A percentile compares a stretch with the other conserved stretches of the same genome.
phyloP scores from a whole-genome alignment of 1,139 yeast species.

The Keqinozyma sinolaborantium region DNA sequence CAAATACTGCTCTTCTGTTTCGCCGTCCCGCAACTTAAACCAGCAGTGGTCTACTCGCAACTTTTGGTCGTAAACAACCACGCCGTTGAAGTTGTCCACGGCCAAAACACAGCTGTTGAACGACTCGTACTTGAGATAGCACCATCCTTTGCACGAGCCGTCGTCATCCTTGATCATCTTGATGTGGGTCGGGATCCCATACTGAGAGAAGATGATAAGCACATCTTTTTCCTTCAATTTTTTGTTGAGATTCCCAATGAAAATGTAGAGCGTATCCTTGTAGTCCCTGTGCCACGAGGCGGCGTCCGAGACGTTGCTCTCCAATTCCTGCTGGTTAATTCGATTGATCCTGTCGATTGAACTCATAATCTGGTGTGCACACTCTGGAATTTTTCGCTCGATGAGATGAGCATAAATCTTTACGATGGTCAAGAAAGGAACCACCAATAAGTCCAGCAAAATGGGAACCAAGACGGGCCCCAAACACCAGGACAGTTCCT shows the following conservation, averaged over 20 bases:
- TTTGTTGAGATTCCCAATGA: constrained; percentile 68
- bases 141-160: constrained; percentile 74
- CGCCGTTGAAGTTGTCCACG: constrained; percentile 83
- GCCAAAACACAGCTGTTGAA: constrained; percentile 81
- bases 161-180: constrained; percentile 67
- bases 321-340: constrained; percentile 67
- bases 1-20: constrained; percentile 41
- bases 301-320: constrained; percentile 50
- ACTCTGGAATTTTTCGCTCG: background rate
- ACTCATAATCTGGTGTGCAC: constrained; percentile 24
- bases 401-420: background rate
- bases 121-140: constrained; percentile 79
- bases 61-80: constrained; percentile 52
- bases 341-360: constrained; percentile 49
- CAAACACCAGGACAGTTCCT: background rate
- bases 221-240: constrained; percentile 73
- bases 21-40: constrained; percentile 54
- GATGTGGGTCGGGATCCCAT: constrained; percentile 80
- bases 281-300: constrained; percentile 93
- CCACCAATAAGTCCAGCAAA: background rate
- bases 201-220: constrained; percentile 79
- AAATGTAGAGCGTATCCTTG: constrained; percentile 55
- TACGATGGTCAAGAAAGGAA: constrained; percentile 10
- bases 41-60: constrained; percentile 76
- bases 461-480: background rate